These are phyloP conservation scores for Cucurbita pepo DNA, from an alignment of 306 rosid species.

Conservation along the genomic window DNA sequence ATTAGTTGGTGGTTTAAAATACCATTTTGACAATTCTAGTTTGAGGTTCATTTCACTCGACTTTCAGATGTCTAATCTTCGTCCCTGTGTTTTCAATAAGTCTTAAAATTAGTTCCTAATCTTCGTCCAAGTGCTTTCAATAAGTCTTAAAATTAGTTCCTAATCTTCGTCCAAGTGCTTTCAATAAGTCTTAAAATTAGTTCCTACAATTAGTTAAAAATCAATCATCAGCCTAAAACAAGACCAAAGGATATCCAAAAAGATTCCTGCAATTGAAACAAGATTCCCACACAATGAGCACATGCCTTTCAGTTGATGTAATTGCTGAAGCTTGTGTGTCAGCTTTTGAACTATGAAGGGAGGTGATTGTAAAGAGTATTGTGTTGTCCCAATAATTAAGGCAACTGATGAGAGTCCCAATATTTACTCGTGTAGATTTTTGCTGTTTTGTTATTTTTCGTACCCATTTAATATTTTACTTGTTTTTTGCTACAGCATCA, in stretches of 20 bases:
- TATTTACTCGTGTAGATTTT: slow-evolving; percentile 27
- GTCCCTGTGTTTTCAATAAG: too few relatives aligned
- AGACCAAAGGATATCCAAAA: not conserved
- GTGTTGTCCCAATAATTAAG: not conserved
- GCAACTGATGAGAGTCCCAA: too few relatives aligned
- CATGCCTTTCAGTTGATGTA: not conserved
- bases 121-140: too few relatives aligned
- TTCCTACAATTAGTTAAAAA: not conserved
- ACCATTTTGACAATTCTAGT: too few relatives aligned
- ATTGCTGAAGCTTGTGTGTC: not conserved
- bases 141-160: too few relatives aligned
- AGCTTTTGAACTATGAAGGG: not conserved
- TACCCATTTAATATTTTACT: slow-evolving; percentile 36
- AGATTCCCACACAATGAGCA: not conserved
- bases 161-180: too few relatives aligned
- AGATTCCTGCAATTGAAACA: not conserved
- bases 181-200: too few relatives aligned
- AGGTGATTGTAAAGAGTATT: not conserved
- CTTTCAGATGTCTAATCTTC: too few relatives aligned
- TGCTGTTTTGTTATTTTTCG: slow-evolving; percentile 48
- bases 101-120: too few relatives aligned
- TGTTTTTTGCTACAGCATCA: slow-evolving; percentile 64
- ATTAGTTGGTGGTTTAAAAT: too few relatives aligned
- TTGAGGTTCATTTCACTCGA: too few relatives aligned
- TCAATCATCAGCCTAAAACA: not conserved